phyloP scores from a whole-genome alignment of 805 yeast species.

The Hanseniaspora lindneri region DNA sequence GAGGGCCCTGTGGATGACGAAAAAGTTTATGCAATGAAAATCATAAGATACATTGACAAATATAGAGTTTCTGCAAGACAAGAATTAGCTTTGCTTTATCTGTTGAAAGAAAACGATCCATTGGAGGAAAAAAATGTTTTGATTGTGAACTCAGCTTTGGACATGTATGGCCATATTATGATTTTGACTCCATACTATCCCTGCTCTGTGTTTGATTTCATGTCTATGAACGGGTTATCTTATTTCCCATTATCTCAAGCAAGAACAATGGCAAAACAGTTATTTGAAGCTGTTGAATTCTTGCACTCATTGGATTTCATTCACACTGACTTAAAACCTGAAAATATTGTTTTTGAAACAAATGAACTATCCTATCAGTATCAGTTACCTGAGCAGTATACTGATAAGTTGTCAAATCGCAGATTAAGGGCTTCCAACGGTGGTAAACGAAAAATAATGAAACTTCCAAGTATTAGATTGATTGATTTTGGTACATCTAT shows the following conservation, averaged over 20 bases:
- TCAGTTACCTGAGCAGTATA: constrained; percentile 20
- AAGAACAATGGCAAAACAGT: constrained; percentile 76
- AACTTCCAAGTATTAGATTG: constrained; percentile 70
- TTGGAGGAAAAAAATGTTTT: constrained; percentile 25
- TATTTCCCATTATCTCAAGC: constrained; percentile 94
- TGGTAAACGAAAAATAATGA: constrained; percentile 34
- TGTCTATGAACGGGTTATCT: constrained; percentile 67
- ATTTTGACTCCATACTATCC: constrained; percentile 81
- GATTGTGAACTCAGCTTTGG: constrained; percentile 8
- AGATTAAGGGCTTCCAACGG: constrained; percentile 25
- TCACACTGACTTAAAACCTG: constrained; percentile 96
- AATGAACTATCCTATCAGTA: constrained; percentile 22
- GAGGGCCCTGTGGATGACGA: background rate
- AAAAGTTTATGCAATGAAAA: constrained; percentile 55
- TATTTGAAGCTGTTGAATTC: constrained; percentile 73
- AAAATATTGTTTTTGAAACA: constrained; percentile 56
- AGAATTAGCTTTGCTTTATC: constrained; percentile 62
- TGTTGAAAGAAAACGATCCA: constrained; percentile 28
- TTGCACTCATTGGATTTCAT: constrained; percentile 80
- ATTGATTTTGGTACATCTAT: constrained; percentile 97
- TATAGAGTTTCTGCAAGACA: constrained; percentile 92
- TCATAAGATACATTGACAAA: constrained; percentile 82
- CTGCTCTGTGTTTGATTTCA: constrained; percentile 76
- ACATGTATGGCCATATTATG: constrained; percentile 53
- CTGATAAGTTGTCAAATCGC: constrained; percentile 23